phyloP scores from a whole-genome alignment of 495 filamentous ascomycete species.

The Xylaria venustula region DNA sequence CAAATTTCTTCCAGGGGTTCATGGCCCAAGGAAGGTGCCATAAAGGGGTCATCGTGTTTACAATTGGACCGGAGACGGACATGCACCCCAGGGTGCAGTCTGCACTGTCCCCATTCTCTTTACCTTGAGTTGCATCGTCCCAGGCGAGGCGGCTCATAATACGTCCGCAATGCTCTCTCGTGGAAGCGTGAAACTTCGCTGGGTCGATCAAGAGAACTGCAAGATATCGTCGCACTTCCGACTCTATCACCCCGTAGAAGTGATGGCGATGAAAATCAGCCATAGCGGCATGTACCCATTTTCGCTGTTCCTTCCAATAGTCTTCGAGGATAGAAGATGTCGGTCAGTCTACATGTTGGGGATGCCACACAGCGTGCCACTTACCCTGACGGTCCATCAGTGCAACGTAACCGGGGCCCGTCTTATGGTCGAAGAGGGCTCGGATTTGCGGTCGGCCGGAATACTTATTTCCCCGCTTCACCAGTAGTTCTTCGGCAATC shows the following conservation, averaged over 20 bases:
- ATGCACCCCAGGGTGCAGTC: slow-evolving; percentile 47
- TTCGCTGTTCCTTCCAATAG: slow-evolving; percentile 45
- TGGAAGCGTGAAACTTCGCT: slow-evolving; percentile 42
- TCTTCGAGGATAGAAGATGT: slow-evolving; percentile 24
- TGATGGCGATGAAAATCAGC: slow-evolving; percentile 44
- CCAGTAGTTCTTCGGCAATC: slow-evolving; percentile 56
- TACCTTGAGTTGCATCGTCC: slow-evolving; percentile 46
- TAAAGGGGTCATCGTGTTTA: slow-evolving; percentile 46
- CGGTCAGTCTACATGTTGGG: not conserved
- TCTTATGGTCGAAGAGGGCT: slow-evolving; percentile 47
- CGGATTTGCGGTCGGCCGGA: slow-evolving; percentile 51
- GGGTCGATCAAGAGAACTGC: slow-evolving; percentile 44
- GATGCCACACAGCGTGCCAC: slow-evolving; percentile 7
- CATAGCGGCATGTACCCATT: slow-evolving; percentile 51
- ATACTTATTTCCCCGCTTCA: slow-evolving; percentile 53
- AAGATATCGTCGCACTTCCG: slow-evolving; percentile 43
- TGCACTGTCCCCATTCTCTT: slow-evolving; percentile 42
- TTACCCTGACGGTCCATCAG: slow-evolving; percentile 50
- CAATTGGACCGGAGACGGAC: slow-evolving; percentile 47
- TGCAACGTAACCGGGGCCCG: slow-evolving; percentile 44
- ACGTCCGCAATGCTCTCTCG: slow-evolving; percentile 45
- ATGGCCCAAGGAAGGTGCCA: slow-evolving; percentile 36
- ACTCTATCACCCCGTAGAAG: slow-evolving; percentile 48
- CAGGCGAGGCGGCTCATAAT: slow-evolving; percentile 49
- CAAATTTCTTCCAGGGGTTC: slow-evolving; percentile 48